Base-by-base conservation (phyloP, 2,329 filamentous ascomycete species). In the Cladosporium colombiae region DNA sequence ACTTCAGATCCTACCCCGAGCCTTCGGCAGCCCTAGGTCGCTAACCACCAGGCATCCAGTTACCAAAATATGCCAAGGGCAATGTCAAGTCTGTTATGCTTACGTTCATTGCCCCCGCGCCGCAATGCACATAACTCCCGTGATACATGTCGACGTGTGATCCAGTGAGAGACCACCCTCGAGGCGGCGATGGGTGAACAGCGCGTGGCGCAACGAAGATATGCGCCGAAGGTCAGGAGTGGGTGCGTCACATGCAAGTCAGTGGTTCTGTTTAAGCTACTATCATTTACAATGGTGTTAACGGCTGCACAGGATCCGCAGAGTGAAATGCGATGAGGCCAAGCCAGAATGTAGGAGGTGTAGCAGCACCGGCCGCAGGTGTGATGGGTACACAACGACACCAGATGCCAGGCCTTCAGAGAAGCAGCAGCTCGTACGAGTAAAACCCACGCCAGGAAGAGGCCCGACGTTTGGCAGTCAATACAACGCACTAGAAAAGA, bases 191-290 rank as follows among this genome's bases (percentile, higher is more conserved):
- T 63, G 61, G 61, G 61, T 44, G 61, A 63, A 53, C 35, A 37
- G n/a, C 49, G 49, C 37, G 37, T 58, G 31, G 44, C 29, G 21
- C 56, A 60, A n/a, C 31, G 66, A 16, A 67, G 52, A 53, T 67
- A 67, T 59, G 66, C 66, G 18, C 66, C 66, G 1, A 67, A 67
- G n/a, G 65, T 64, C 16, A 57, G 66, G 46, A 69, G 81, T 7
- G 84, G 84, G 16, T 86, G 84, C 73, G 77, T 83, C 65, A 86
- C 84, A 58, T 86, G 84, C 82, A 85, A 85, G 83, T 84, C 70
- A 68, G 83, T 81, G 14, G n/a, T 23, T n/a, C 27, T 1, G 23
- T 27, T 40, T 10, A 23, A 21, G 21, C 3, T 37, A n/a, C 23
- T 49, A 27, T 31, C 29, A 31, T 31, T 31, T 31, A 10, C 29